A percentile compares a stretch with the other conserved stretches of the same genome.
These are phyloP conservation scores for Fusarium sp. DNA, from an alignment of 2,329 filamentous ascomycete genomes.

Conservation along the genomic window DNA sequence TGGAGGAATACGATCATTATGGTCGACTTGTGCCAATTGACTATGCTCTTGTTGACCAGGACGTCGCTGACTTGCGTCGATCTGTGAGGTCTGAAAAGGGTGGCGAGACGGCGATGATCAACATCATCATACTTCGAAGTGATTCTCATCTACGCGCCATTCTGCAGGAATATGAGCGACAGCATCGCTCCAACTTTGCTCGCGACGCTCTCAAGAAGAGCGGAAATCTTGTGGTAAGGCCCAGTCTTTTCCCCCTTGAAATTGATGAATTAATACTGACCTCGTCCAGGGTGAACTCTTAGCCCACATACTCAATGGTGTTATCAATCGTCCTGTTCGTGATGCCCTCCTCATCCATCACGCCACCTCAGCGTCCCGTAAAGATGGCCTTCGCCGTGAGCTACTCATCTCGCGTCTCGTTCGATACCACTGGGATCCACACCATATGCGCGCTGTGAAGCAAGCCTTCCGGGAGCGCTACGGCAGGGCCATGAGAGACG, in stretches of 20 bases:
- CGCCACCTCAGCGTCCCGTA: constrained; percentile 78
- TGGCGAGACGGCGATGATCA: constrained; percentile 87
- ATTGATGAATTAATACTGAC: constrained; percentile 2
- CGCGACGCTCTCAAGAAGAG: constrained; percentile 88
- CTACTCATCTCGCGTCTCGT: constrained; percentile 88
- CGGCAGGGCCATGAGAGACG: constrained; percentile 75
- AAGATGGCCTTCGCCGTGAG: constrained; percentile 80
- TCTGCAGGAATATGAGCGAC: constrained; percentile 77
- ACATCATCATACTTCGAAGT: constrained; percentile 81
- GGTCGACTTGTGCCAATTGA: constrained; percentile 69
- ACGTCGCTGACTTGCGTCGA: constrained; percentile 75
- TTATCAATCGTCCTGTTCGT: constrained; percentile 93
- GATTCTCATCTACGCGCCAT: constrained; percentile 85
- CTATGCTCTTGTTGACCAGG: constrained; percentile 68
- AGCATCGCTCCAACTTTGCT: constrained; percentile 83
- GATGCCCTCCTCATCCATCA: constrained; percentile 92
- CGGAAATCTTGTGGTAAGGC: constrained; percentile 87
- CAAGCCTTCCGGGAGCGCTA: constrained; percentile 83
- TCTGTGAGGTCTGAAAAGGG: constrained; percentile 78
- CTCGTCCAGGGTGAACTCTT: constrained; percentile 84
- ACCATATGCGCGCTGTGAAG: constrained; percentile 83
- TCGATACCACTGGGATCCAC: constrained; percentile 89
- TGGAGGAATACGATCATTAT: constrained; percentile 79
- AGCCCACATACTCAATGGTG: constrained; percentile 93
- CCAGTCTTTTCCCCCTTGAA: neutral